Evolutionary conservation across 495 filamentous ascomycete species (phyloP).

Genomic region (Xylaria grammica): DNA sequence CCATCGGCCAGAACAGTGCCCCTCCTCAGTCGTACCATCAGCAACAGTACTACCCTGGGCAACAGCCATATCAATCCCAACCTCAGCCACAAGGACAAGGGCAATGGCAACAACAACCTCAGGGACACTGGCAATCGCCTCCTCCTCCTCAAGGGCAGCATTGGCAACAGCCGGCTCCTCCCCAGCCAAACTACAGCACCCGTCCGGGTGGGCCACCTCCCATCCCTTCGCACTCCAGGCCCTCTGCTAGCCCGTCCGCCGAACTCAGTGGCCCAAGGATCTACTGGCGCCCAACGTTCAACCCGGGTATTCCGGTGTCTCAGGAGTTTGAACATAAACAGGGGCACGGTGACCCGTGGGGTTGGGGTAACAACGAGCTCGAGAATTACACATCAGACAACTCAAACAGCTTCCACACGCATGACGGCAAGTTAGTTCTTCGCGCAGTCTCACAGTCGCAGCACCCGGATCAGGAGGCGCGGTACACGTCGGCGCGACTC

Average conservation of each 20-base stretch:
- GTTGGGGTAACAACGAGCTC: constrained; percentile 54
- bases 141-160: not conserved
- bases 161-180: constrained; percentile 13
- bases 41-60: constrained; percentile 23
- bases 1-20: constrained; percentile 18
- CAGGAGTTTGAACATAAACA: constrained; percentile 41
- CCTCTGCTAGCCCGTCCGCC: constrained; percentile 1
- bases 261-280: constrained; percentile 7
- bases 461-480: constrained; percentile 34
- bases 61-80: constrained; percentile 21
- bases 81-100: not conserved
- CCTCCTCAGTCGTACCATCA: constrained; percentile 16
- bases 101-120: constrained; percentile 18
- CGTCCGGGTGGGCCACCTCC: constrained; percentile 22
- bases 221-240: constrained; percentile 16
- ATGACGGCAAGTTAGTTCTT: constrained; percentile 44
- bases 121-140: constrained; percentile 5
- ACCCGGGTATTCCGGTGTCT: constrained; percentile 37
- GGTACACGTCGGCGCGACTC: constrained; percentile 48
- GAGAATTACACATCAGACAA: constrained; percentile 46
- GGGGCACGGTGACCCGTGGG: constrained; percentile 46
- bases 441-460: constrained; percentile 38
- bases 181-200: constrained; percentile 17
- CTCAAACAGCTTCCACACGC: constrained; percentile 46
- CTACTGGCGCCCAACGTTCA: constrained; percentile 47